Evolutionary conservation across 345 rosid genomes (phyloP).

Genomic region (Eucalyptus sp.): DNA sequence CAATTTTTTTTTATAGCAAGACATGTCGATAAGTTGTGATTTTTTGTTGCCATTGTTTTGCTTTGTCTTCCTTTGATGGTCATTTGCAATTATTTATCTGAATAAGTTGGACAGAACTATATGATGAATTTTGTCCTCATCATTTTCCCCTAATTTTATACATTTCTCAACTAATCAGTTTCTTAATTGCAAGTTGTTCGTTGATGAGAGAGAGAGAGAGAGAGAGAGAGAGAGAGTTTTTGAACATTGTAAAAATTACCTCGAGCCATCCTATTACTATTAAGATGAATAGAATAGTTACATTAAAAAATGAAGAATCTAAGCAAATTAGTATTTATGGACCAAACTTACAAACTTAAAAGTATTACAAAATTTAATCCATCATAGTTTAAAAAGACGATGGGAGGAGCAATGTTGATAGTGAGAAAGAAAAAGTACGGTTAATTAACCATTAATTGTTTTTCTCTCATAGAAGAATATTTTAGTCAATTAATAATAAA

Average conservation of each 20-base stretch:
- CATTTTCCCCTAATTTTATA: too few species aligned
- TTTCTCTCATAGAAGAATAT: too few species aligned
- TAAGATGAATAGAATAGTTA: accelerated
- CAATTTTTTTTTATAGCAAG: not conserved
- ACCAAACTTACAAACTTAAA: not conserved
- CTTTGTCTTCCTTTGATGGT: accelerated
- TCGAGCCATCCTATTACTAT: accelerated
- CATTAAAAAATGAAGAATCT: not conserved
- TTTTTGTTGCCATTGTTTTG: not conserved
- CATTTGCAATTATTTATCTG: not conserved
- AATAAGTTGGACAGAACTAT: not conserved
- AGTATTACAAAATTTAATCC: not conserved
- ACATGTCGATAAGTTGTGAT: not conserved
- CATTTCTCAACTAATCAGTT: too few species aligned
- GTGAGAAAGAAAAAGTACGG: too few species aligned
- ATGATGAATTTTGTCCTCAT: too few species aligned
- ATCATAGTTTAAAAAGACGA: too few species aligned
- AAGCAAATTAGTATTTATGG: not conserved
- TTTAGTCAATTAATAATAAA: too few species aligned
- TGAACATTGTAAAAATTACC: not conserved
- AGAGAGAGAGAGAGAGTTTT: too few species aligned
- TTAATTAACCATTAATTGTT: too few species aligned
- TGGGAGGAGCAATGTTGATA: too few species aligned
- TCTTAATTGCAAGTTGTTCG: not conserved
- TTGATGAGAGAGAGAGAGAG: not conserved